Conservation (phyloP, 371 early-diverging fungal species). For the Conidiobolus incongruus region DNA sequence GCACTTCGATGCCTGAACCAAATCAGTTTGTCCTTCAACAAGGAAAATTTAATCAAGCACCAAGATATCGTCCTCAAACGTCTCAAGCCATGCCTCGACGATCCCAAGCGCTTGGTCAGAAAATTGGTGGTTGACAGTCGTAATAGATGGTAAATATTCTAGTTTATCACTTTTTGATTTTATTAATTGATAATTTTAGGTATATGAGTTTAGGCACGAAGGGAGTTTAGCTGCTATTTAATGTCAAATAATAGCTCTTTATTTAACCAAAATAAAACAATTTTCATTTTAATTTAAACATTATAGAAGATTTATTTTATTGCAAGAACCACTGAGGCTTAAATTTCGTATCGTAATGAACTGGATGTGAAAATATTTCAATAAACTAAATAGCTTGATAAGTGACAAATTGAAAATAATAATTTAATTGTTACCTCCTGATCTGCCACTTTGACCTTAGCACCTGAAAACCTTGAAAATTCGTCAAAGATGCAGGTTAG, state of each 20-base stretch:
- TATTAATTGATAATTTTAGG: too few species aligned
- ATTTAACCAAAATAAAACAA: too few species aligned
- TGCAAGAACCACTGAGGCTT: neutral
- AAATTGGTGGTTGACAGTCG: constrained; percentile 69
- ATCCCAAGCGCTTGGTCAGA: constrained; percentile 69
- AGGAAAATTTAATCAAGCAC: too few species aligned
- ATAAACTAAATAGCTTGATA: constrained; percentile 1
- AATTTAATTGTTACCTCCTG: constrained; percentile 45
- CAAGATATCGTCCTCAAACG: constrained; percentile 25
- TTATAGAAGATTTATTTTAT: too few species aligned
- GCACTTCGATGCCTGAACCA: too few species aligned
- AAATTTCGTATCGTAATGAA: neutral
- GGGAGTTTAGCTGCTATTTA: too few species aligned
- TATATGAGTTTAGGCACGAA: too few species aligned
- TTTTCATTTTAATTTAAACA: too few species aligned
- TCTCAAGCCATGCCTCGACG: constrained; percentile 36
- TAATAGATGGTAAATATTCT: constrained; percentile 56
- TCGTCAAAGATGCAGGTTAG: constrained; percentile 91
- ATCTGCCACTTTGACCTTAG: constrained; percentile 69
- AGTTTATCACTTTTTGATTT: too few species aligned
- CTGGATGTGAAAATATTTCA: constrained; percentile 1
- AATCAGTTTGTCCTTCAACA: too few species aligned
- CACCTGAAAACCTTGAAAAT: constrained; percentile 77
- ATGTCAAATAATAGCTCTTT: too few species aligned
- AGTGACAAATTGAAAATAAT: neutral